Percentiles rank a stretch among this genome's conserved stretches.
phyloP scores from a whole-genome alignment of 306 rosid genomes.

The Malus fusca region DNA sequence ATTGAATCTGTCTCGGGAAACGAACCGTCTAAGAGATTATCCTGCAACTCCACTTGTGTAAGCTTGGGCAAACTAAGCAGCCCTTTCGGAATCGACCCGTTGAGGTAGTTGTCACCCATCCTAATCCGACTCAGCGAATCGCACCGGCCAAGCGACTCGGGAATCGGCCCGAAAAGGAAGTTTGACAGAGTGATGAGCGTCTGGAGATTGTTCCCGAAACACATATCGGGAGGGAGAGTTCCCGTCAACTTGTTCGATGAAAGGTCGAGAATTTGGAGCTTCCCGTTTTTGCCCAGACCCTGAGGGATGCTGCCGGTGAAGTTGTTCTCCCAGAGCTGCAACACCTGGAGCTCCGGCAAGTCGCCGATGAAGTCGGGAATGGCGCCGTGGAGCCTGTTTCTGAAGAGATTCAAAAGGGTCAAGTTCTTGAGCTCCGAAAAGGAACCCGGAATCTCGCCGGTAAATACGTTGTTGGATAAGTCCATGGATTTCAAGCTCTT shows the following conservation, averaged over 20 bases:
- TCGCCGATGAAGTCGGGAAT: conserved; percentile 81
- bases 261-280: conserved; percentile 53
- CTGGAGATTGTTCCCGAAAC: conserved; percentile 62
- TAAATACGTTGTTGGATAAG: conserved; percentile 67
- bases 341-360: conserved; percentile 63
- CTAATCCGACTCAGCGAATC: conserved; percentile 65
- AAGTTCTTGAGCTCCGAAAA: conserved; percentile 58
- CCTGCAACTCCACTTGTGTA: conserved; percentile 79
- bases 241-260: conserved; percentile 90
- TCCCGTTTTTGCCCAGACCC: conserved; percentile 75
- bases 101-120: conserved; percentile 79
- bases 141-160: conserved; percentile 72
- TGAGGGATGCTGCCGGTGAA: conserved; percentile 78
- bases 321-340: conserved; percentile 94
- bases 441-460: conserved; percentile 71
- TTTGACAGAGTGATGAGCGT: conserved; percentile 68
- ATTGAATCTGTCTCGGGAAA: conserved; percentile 48
- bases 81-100: conserved; percentile 83
- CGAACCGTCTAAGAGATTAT: conserved; percentile 53
- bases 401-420: conserved; percentile 67
- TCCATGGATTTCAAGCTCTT: conserved; percentile 80
- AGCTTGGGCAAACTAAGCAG: conserved; percentile 68
- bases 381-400: conserved; percentile 86
- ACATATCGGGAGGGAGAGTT: conserved; percentile 64
- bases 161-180: conserved; percentile 79